Conservation (phyloP, 257 asterid species). For the Agastache rugosa region DNA sequence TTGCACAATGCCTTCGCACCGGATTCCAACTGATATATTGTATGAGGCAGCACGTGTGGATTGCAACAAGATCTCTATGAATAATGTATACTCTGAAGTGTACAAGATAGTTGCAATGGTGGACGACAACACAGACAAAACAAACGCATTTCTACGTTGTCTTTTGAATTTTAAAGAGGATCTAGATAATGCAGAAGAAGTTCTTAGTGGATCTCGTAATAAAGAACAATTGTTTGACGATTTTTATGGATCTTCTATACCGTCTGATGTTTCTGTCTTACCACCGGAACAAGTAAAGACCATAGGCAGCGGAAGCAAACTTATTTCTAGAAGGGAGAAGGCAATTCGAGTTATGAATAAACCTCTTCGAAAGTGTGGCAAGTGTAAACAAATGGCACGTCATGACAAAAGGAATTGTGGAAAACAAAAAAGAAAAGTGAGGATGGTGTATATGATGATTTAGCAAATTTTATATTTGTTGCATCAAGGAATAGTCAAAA, state of each 20-base stretch:
- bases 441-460: neutral
- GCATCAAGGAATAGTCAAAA: too few relatives aligned
- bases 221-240: neutral
- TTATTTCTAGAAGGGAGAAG: neutral
- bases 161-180: neutral
- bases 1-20: neutral
- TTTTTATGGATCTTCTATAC: neutral
- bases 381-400: neutral
- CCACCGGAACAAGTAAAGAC: neutral
- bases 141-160: neutral
- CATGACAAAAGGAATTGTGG: neutral
- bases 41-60: neutral
- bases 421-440: neutral
- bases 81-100: neutral
- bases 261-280: neutral
- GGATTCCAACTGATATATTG: neutral
- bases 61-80: neutral
- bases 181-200: neutral
- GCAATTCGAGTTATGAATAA: neutral
- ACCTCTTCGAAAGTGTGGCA: neutral
- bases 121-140: too few relatives aligned
- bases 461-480: too few relatives aligned
- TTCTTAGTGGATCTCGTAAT: neutral
- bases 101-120: neutral
- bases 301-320: neutral